Conservation (phyloP, 371 early-diverging fungal species). For the Nosema muscidifuracis region DNA sequence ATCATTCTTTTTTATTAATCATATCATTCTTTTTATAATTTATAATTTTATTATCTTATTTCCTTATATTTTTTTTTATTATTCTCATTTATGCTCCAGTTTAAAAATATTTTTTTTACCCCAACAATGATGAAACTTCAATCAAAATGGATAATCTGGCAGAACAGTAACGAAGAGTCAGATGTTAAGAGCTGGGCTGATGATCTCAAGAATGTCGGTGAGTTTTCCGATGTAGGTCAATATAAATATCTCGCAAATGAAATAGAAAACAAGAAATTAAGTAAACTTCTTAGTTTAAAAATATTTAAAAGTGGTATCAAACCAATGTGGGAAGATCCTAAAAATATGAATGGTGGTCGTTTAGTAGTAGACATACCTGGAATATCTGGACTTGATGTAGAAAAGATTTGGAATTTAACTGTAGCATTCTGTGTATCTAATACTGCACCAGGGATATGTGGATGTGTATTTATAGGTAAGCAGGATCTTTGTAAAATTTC, state of each 20-base stretch:
- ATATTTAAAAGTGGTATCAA: constrained; percentile 85
- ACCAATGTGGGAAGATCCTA: constrained; percentile 98
- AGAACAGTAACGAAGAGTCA: constrained; percentile 64
- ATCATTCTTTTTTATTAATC: too few species aligned
- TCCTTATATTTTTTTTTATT: too few species aligned
- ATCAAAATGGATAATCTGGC: constrained; percentile 37
- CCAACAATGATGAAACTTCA: constrained; percentile 14
- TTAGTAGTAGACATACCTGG: constrained; percentile 72
- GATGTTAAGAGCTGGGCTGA: constrained; percentile 72
- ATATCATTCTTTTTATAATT: too few species aligned
- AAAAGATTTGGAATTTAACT: constrained; percentile 63
- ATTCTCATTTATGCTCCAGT: too few species aligned
- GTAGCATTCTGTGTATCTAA: constrained; percentile 80
- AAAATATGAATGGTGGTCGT: constrained; percentile 85
- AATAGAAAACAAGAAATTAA: constrained; percentile 75
- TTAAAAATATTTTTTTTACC: background rate
- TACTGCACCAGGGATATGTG: constrained; percentile 76
- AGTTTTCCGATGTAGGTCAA: constrained; percentile 79
- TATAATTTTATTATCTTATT: too few species aligned
- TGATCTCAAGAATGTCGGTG: constrained; percentile 74
- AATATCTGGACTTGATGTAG: constrained; percentile 10
- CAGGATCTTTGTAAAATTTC: constrained; percentile 22
- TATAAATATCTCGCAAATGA: constrained; percentile 75
- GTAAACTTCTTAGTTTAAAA: constrained; percentile 80
- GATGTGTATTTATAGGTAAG: constrained; percentile 68